Base-by-base conservation (phyloP, 2,329 filamentous ascomycete species). In the Gremmenia infestans region DNA sequence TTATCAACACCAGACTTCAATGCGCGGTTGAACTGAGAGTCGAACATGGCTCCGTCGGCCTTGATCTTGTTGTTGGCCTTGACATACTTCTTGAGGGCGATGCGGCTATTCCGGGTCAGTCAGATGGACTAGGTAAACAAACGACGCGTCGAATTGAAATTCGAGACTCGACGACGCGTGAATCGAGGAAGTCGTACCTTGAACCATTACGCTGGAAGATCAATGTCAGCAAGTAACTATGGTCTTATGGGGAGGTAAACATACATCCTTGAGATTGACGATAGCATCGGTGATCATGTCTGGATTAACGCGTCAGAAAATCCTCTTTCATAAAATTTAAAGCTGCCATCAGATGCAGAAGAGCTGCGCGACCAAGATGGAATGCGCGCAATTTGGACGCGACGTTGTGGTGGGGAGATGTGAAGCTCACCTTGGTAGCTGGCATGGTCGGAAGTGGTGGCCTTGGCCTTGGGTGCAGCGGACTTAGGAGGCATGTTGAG, bases 21-120 rank as follows among this genome's bases (percentile, higher is more conserved):
- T 55, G 86, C 85, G 65, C 81, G 80, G 80, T 88, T 89, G 79
- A 89, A 85, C 46, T 86, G 83, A 67, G 75, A 75, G 71, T 85
- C 85, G 72, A 89, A 88, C 55, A 78, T 76, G 54, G 74, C 72
- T 60, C 81, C 79, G 63, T 74, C 78, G 54, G 80, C 75, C 62
- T 74, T 76, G 66, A 86, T 76, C 68, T 81, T 81, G 78, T 88
- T 88, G 81, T 88, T 89, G 70, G 81, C 80, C 71, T 79, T 78
- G 64, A 89, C 83, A 72, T 89, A 89, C 73, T 89, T 89, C 80
- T 88, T 88, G 72, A 89, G 81, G 54, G 83, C 82, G 74, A 87
- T 83, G 70, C 86, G 86, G 65, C 71, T 73, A 54, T 48, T 40
- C 25, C 42, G 52, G 58, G 60, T 60, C 57, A 67, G 62, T 57